Evolutionary conservation across 495 filamentous ascomycete genomes (phyloP).

Genomic region (Penicillium roqueforti): DNA sequence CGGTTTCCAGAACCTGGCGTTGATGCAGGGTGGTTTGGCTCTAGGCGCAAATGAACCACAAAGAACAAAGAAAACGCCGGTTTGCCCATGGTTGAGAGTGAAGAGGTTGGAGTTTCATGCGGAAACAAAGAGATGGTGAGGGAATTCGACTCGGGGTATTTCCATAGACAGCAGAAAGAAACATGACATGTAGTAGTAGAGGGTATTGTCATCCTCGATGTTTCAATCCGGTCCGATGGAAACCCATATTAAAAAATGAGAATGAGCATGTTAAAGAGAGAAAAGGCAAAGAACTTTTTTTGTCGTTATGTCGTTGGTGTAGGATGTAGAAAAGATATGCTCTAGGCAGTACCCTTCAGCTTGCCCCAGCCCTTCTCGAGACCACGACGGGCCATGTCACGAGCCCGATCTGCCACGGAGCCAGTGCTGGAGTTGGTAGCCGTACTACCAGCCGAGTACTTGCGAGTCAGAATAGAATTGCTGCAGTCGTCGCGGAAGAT

Average conservation of each 20-base stretch:
- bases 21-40: neutral
- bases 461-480: constrained; percentile 33
- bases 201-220: neutral
- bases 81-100: constrained; percentile 7
- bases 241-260: constrained; percentile 13
- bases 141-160: neutral
- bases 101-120: neutral
- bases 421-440: constrained; percentile 36
- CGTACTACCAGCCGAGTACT: constrained; percentile 37
- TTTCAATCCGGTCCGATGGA: constrained; percentile 5
- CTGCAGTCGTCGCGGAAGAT: constrained; percentile 39
- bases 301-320: constrained; percentile 28
- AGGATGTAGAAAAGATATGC: neutral
- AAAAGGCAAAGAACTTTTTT: constrained; percentile 31
- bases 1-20: constrained; percentile 17
- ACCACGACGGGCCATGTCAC: constrained; percentile 38
- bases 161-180: constrained; percentile 2
- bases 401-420: constrained; percentile 39
- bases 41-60: constrained; percentile 1
- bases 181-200: constrained; percentile 1
- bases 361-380: constrained; percentile 46
- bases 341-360: constrained; percentile 39
- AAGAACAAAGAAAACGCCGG: constrained; percentile 12
- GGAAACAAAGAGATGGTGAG: neutral
- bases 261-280: neutral